A percentile compares a stretch with the other conserved stretches of the same genome.
These are phyloP conservation scores for Skeletonema marinoi DNA, from an alignment of 108 stramenopile species.

Conservation along the genomic window DNA sequence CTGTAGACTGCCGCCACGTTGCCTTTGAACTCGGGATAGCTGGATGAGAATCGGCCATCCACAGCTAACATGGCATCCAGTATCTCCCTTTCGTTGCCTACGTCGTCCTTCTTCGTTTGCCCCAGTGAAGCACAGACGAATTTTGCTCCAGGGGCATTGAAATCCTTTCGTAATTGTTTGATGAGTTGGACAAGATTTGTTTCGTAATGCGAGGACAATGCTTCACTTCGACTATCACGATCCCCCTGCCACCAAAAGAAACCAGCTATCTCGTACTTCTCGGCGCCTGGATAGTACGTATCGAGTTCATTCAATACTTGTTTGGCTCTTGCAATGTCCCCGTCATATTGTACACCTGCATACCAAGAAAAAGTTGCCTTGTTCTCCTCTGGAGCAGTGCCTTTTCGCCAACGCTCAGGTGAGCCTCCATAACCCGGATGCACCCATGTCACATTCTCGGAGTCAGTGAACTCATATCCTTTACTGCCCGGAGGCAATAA, in stretches of 20 bases:
- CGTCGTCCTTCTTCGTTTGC: slow-evolving; percentile 21
- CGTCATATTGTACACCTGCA: slow-evolving; percentile 44
- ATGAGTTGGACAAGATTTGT: slow-evolving; percentile 35
- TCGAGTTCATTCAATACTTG: slow-evolving; percentile 27
- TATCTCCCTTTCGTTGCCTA: slow-evolving; percentile 13
- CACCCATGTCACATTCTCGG: neutral
- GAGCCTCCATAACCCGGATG: too few species aligned
- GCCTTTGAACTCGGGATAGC: slow-evolving; percentile 26
- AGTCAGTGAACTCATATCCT: slow-evolving; percentile 24
- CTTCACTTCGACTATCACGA: slow-evolving; percentile 32
- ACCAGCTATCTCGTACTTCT: slow-evolving; percentile 34
- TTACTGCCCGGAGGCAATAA: slow-evolving; percentile 50
- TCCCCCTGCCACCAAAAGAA: slow-evolving; percentile 55
- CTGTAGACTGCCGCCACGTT: slow-evolving; percentile 38
- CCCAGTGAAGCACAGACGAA: slow-evolving; percentile 49
- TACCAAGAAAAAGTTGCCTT: slow-evolving; percentile 4
- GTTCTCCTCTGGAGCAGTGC: neutral
- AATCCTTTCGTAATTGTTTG: slow-evolving; percentile 24
- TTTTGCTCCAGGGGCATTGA: slow-evolving; percentile 34
- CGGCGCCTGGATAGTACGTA: slow-evolving; percentile 33
- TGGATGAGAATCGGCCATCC: neutral
- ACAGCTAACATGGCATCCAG: slow-evolving; percentile 37
- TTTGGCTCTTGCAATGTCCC: slow-evolving; percentile 19
- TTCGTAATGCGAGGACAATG: slow-evolving; percentile 14
- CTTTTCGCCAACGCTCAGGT: slow-evolving; percentile 4